Evolutionary conservation across 805 yeast genomes (phyloP).

Genomic region (Cyberlindnera galapagoensis): DNA sequence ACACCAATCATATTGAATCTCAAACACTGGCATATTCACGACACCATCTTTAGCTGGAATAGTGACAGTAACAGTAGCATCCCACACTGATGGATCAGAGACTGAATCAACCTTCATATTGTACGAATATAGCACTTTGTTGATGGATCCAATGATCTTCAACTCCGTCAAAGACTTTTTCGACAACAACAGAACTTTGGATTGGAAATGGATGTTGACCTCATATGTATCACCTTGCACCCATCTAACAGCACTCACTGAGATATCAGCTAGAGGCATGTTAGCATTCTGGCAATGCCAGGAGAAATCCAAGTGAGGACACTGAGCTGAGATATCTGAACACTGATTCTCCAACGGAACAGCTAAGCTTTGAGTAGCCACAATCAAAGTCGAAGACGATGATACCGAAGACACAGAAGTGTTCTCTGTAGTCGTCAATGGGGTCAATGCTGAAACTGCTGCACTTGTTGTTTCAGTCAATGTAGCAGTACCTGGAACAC

Average conservation of each 20-base stretch:
- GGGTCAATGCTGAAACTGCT: too few species aligned
- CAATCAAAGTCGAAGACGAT: not conserved
- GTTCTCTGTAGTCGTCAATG: not conserved
- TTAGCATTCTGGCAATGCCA: conserved; percentile 8
- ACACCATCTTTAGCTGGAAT: conserved; percentile 4
- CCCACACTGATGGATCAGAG: conserved; percentile 10
- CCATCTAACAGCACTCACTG: conserved; percentile 11
- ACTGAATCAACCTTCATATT: conserved; percentile 6
- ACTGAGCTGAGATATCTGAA: conserved; percentile 5
- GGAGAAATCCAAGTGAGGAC: conserved; percentile 10
- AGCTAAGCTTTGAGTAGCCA: too few species aligned
- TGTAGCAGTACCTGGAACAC: conserved; percentile 6
- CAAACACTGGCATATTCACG: conserved; percentile 11
- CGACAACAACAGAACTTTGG: conserved; percentile 8
- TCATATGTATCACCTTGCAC: conserved; percentile 10
- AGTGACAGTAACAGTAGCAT: conserved; percentile 4
- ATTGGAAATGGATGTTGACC: conserved; percentile 11
- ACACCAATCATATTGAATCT: conserved; percentile 24
- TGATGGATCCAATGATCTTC: conserved; percentile 13
- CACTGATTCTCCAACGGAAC: too few species aligned
- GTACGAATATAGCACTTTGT: conserved; percentile 9
- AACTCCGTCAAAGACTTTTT: conserved; percentile 13
- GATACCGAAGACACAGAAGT: not conserved
- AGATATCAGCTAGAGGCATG: conserved; percentile 11
- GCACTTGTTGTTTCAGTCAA: not conserved